Evolutionary conservation across 202 grass and related monocot species (phyloP).

Genomic region (Zoysia matrella): DNA sequence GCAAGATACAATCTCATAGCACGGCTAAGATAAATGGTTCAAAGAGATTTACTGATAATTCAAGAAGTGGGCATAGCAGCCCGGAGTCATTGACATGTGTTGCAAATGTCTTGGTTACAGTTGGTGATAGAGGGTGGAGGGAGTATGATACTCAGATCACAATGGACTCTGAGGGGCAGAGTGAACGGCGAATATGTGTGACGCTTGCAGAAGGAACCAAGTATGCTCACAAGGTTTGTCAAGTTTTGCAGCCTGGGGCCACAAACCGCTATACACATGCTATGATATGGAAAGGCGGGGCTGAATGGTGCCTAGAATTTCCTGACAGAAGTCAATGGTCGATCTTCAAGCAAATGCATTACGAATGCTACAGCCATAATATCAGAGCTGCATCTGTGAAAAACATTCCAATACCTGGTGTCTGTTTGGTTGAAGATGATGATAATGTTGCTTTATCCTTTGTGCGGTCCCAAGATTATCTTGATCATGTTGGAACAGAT

Average conservation of each 20-base stretch:
- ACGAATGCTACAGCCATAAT: constrained; percentile 82
- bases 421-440: no score
- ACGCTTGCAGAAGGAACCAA: no score
- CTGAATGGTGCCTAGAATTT: constrained; percentile 94
- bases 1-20: constrained; percentile 62
- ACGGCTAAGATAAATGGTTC: constrained; percentile 45
- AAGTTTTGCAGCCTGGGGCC: no score
- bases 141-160: constrained; percentile 76
- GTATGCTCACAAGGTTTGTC: no score
- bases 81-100: not conserved
- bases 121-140: constrained; percentile 82
- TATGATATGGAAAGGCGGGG: constrained; percentile 92
- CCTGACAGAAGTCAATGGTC: constrained; percentile 84
- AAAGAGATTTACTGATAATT: constrained; percentile 58
- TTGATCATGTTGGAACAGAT: no score
- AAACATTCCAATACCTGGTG: constrained; percentile 96
- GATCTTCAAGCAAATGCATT: constrained; percentile 11
- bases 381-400: constrained; percentile 85
- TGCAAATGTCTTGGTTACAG: constrained; percentile 80
- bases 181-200: no score
- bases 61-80: constrained; percentile 53
- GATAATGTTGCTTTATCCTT: no score
- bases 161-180: constrained; percentile 41
- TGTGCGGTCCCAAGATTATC: no score
- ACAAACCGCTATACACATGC: constrained; percentile 85